Evolutionary conservation across 1,284 basidiomycete genomes (phyloP).

Genomic region (Sphagnurus paluster): DNA sequence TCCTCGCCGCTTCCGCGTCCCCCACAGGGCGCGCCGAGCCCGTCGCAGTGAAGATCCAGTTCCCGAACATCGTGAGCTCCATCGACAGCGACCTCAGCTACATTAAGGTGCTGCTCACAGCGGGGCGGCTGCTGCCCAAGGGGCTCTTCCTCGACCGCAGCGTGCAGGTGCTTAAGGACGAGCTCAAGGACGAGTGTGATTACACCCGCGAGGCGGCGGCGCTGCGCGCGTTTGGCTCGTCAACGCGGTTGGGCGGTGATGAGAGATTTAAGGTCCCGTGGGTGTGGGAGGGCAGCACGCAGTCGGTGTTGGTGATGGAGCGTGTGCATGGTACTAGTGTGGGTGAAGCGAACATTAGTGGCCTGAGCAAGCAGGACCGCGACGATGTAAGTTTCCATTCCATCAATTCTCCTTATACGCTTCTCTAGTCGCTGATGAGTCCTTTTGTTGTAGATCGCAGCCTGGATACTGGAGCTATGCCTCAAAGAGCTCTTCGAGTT

Average conservation of each 20-base stretch:
- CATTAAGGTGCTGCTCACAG: slow-evolving; percentile 81
- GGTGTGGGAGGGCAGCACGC: slow-evolving; percentile 82
- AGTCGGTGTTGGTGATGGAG: slow-evolving; percentile 89
- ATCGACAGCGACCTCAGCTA: slow-evolving; percentile 90
- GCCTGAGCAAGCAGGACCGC: slow-evolving; percentile 63
- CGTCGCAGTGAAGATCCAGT: slow-evolving; percentile 96
- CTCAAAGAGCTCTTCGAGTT: slow-evolving; percentile 91
- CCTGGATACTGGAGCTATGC: slow-evolving; percentile 82
- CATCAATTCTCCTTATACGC: not conserved
- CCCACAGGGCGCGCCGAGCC: slow-evolving; percentile 51
- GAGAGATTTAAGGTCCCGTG: slow-evolving; percentile 81
- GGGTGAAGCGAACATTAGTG: slow-evolving; percentile 58
- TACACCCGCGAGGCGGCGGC: slow-evolving; percentile 88
- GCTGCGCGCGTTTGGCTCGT: slow-evolving; percentile 61
- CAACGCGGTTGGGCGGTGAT: slow-evolving; percentile 56
- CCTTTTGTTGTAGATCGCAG: slow-evolving; percentile 68
- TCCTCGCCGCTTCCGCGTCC: slow-evolving; percentile 45
- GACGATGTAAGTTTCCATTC: slow-evolving; percentile 66
- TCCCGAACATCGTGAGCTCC: slow-evolving; percentile 87
- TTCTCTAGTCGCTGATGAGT: not conserved
- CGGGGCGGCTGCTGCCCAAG: slow-evolving; percentile 79
- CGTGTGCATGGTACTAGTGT: slow-evolving; percentile 83
- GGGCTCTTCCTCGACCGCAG: slow-evolving; percentile 91
- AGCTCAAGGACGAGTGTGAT: slow-evolving; percentile 95
- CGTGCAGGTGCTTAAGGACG: slow-evolving; percentile 86